These are phyloP conservation scores for Bullera alba DNA, from an alignment of 768 basidiomycete genomes.

Conservation along the genomic window DNA sequence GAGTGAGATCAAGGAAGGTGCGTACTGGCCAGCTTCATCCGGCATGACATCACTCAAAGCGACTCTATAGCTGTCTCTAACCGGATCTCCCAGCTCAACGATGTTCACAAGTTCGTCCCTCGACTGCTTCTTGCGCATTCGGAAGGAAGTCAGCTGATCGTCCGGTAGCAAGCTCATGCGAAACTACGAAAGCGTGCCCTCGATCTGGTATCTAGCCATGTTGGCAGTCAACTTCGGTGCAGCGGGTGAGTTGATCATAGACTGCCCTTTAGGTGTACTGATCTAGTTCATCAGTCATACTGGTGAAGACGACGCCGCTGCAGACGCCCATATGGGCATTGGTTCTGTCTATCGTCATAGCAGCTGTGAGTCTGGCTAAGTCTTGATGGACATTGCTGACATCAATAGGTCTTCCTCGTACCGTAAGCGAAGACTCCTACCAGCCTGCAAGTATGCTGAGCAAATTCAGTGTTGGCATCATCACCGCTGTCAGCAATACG, in stretches of 20 bases:
- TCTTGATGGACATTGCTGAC: slow-evolving; percentile 2
- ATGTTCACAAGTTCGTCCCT: background rate
- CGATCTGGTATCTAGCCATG: slow-evolving; percentile 39
- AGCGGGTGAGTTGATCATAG: slow-evolving; percentile 19
- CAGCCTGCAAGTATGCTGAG: background rate
- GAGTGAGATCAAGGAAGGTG: slow-evolving; percentile 39
- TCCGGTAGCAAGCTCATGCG: slow-evolving; percentile 40
- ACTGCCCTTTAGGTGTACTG: background rate
- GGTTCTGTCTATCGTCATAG: slow-evolving; percentile 38
- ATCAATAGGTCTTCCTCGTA: slow-evolving; percentile 33
- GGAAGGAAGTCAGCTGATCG: background rate
- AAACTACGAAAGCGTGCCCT: slow-evolving; percentile 37
- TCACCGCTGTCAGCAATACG: slow-evolving; percentile 45
- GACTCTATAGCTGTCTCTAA: too few species aligned
- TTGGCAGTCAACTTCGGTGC: slow-evolving; percentile 37
- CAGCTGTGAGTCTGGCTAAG: slow-evolving; percentile 17
- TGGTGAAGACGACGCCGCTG: slow-evolving; percentile 41
- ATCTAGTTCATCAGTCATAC: slow-evolving; percentile 22
- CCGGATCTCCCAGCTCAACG: too few species aligned
- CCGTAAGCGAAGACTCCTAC: slow-evolving; percentile 22
- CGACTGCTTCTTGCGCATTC: background rate
- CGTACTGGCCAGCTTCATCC: slow-evolving; percentile 7
- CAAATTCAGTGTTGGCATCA: slow-evolving; percentile 34
- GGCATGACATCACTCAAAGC: background rate
- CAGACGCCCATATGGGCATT: slow-evolving; percentile 47